These are phyloP conservation scores for Multifurca ochricompacta DNA, from an alignment of 768 basidiomycete genomes.

Conservation along the genomic window DNA sequence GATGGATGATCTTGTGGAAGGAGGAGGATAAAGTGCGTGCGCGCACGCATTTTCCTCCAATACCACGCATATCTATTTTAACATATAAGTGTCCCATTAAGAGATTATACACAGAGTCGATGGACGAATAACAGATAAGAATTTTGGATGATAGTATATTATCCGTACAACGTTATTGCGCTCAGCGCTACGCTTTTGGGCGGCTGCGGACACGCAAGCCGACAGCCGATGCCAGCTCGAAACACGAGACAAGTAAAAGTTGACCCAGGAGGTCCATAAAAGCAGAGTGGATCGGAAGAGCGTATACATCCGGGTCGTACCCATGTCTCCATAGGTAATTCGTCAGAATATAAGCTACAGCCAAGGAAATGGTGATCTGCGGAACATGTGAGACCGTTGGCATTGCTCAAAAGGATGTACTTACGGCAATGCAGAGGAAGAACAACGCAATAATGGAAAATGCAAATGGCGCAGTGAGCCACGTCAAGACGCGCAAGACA, in stretches of 20 bases:
- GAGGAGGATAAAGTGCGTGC: too few relatives aligned
- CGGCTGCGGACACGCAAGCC: conserved; percentile 29
- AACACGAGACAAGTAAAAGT: conserved; percentile 68
- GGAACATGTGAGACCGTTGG: neutral
- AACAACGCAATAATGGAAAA: conserved; percentile 61
- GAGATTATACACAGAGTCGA: neutral
- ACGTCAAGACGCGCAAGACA: conserved; percentile 59
- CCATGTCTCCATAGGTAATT: conserved; percentile 68
- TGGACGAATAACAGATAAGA: neutral
- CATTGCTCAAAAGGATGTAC: conserved; percentile 27
- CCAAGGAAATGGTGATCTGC: conserved; percentile 65
- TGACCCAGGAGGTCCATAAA: conserved; percentile 82
- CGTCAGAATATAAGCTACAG: conserved; percentile 59
- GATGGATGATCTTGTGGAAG: too few relatives aligned
- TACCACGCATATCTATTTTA: neutral
- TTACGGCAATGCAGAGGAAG: conserved; percentile 72
- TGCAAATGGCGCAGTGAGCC: conserved; percentile 63
- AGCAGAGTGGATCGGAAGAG: conserved; percentile 87
- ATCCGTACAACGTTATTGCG: neutral
- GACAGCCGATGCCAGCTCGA: conserved; percentile 50
- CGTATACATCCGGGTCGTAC: conserved; percentile 87
- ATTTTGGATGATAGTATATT: too few relatives aligned
- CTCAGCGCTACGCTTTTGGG: neutral
- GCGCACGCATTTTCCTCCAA: neutral
- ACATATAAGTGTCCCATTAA: neutral